A percentile compares a stretch with the other conserved stretches of the same genome.
Conservation (phyloP, 257 asterid genomes). For the Solanum medicagineum region DNA sequence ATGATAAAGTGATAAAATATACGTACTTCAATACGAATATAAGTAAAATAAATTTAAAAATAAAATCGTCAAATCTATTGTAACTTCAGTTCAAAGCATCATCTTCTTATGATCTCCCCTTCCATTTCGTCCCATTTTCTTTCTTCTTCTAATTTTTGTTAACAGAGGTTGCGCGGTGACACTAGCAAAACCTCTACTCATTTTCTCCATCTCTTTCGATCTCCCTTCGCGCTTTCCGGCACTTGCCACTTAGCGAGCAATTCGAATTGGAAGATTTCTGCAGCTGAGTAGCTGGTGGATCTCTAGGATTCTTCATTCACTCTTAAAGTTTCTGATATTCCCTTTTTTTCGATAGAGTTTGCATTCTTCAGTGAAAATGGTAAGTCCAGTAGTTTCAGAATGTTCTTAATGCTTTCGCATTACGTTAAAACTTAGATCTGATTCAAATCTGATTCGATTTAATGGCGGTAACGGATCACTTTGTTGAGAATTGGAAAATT, state of each 20-base stretch:
- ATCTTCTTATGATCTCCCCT: neutral
- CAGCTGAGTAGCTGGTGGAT: neutral
- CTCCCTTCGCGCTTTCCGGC: neutral
- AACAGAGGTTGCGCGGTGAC: conserved; percentile 8
- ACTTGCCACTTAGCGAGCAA: neutral
- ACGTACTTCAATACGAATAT: neutral
- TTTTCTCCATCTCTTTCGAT: neutral
- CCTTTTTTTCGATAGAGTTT: neutral
- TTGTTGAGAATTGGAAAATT: neutral
- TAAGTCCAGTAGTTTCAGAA: neutral
- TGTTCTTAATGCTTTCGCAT: neutral
- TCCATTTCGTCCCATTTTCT: neutral
- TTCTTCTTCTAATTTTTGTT: neutral
- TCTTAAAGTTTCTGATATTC: neutral
- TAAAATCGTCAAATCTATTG: neutral
- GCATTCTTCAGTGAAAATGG: neutral
- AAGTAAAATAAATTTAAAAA: neutral
- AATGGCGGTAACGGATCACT: neutral
- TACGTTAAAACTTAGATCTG: neutral
- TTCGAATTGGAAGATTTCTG: neutral
- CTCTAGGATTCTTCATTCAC: neutral
- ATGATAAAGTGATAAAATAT: too few relatives aligned
- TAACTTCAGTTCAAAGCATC: conserved; percentile 6
- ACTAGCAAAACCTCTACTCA: conserved; percentile 12
- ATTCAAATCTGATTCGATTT: neutral